Evolutionary conservation across 768 basidiomycete species (phyloP), one percentile per base, ranked within the genome.

Genomic region (Suillus weaverae): DNA sequence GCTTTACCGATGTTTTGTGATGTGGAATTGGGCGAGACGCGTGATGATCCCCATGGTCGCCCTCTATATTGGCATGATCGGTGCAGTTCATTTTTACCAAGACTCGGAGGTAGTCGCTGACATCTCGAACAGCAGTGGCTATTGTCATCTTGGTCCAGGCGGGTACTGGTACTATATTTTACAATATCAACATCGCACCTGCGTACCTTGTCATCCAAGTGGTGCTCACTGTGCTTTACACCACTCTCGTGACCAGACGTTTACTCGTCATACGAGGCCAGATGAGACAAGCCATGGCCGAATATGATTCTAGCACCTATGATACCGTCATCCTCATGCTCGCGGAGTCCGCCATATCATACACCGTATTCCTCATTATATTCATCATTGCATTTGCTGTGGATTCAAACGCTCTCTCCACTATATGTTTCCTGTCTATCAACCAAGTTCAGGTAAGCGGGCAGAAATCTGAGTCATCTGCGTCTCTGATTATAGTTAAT

Each of bases 301-400:
- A 4, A 60, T 60, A 26, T 53, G 43, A 39, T 26, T 60, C 41
- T 53, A 11, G 43, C 9, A 32, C 43, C 38, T 26, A 60, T 38
- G 41, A 60, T n/a, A 60, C 26, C 7, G 14, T 39, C 32, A 60
- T 61, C 18, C 38, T 26, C 60, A 50, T 61, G 60, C 14, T 61
- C 16, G 18, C 35, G 6, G 53, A 54, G 33, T 54, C 53, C 10
- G 53, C 53, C 53, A 33, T 35, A 33, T 2, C 20, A 54, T 48
- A 33, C 43, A 33, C 1, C 13, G 5, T 54, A 20, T 33, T 13
- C 33, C 1, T 54, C 20, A n/a, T 54, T 0, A n/a, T 54, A 5
- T 54, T 7, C 20, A 54, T 54, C 33, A 20, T 35, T 54, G 53
- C 10, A 33, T 35, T 54, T 33, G 20, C 32, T n/a, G 0, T 54